A percentile compares a stretch with the other conserved stretches of the same genome.
These are phyloP conservation scores for Ordospora colligata DNA, from an alignment of 371 early-diverging fungal species.

Conservation along the genomic window DNA sequence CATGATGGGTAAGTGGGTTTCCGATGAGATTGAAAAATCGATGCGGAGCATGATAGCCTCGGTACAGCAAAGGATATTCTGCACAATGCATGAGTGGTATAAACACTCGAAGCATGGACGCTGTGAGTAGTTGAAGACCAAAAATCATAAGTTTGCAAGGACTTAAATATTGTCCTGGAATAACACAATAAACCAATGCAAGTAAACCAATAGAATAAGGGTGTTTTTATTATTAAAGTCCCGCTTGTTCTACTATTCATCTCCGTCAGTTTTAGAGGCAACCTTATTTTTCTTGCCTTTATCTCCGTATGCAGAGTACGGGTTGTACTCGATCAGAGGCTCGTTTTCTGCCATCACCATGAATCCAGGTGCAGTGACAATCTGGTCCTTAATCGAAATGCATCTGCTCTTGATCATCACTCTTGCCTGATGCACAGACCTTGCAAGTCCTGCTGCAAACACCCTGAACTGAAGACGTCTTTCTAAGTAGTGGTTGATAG, in stretches of 20 bases:
- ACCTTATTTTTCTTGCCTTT: constrained; percentile 30
- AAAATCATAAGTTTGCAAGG: neutral
- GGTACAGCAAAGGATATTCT: constrained; percentile 53
- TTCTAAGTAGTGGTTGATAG: constrained; percentile 94
- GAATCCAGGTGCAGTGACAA: constrained; percentile 58
- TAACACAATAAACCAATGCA: neutral
- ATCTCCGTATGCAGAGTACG: neutral
- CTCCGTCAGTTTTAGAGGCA: neutral
- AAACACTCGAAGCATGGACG: constrained; percentile 39
- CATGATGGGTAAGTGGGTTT: constrained; percentile 51
- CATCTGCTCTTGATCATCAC: constrained; percentile 73
- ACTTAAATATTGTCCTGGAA: neutral
- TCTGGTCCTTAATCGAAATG: constrained; percentile 56
- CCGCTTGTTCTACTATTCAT: constrained; percentile 1
- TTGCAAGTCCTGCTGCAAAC: constrained; percentile 92
- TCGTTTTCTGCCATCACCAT: constrained; percentile 57
- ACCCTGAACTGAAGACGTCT: constrained; percentile 98
- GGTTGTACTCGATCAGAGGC: constrained; percentile 53
- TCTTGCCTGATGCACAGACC: constrained; percentile 97
- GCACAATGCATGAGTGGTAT: constrained; percentile 55
- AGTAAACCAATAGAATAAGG: neutral
- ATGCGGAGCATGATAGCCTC: constrained; percentile 49
- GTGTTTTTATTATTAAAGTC: neutral
- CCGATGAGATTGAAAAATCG: constrained; percentile 46
- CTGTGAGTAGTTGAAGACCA: constrained; percentile 45